Evolutionary conservation across 371 early-diverging fungal genomes (phyloP).

Genomic region (Mortierella sp.): DNA sequence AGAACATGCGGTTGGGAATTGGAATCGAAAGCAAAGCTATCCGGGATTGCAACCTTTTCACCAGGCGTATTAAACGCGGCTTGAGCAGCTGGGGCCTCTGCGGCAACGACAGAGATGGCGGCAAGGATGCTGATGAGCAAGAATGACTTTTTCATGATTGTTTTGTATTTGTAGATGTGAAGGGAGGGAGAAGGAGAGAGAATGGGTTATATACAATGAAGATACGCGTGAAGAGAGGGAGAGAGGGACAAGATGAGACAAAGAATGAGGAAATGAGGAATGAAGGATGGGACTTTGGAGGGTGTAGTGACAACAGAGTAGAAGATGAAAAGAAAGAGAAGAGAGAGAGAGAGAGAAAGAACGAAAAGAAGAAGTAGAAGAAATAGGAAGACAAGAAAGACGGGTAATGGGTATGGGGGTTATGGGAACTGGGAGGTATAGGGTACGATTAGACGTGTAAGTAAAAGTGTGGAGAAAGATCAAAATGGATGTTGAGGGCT

Average conservation of each 20-base stretch:
- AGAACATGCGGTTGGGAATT: constrained; percentile 17
- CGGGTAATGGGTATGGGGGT: neutral
- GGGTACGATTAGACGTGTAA: neutral
- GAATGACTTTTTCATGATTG: constrained; percentile 48
- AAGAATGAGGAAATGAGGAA: neutral
- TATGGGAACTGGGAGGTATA: neutral
- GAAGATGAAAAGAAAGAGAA: neutral
- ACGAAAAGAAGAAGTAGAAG: neutral
- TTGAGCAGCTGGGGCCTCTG: constrained; percentile 47
- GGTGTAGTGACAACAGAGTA: neutral
- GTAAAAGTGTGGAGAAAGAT: neutral
- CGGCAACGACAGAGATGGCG: constrained; percentile 54
- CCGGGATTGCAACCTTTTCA: constrained; percentile 44
- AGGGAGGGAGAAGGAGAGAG: neutral
- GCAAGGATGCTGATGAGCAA: constrained; percentile 50
- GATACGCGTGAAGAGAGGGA: neutral
- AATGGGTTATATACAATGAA: constrained; percentile 6
- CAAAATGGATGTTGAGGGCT: neutral
- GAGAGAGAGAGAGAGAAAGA: neutral
- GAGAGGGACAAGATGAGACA: neutral
- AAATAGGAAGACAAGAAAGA: neutral
- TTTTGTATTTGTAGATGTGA: neutral
- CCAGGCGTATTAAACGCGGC: constrained; percentile 39
- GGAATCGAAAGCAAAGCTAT: constrained; percentile 50
- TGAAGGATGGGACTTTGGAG: neutral